Evolutionary conservation across 2,329 filamentous ascomycete genomes (phyloP).

Genomic region (Beauveria medogensis): DNA sequence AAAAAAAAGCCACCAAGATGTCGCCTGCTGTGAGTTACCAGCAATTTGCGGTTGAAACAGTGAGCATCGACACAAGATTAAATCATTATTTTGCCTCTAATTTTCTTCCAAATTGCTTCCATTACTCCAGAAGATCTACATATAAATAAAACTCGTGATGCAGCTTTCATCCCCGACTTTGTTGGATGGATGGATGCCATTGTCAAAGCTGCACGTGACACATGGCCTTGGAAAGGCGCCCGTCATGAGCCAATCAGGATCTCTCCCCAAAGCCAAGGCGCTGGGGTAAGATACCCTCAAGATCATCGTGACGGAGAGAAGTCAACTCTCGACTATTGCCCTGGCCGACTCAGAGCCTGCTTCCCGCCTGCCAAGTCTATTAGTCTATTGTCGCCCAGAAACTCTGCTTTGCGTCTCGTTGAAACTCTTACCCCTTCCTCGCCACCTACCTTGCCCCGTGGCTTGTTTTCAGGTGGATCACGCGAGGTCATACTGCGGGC

Average conservation of each 20-base stretch:
- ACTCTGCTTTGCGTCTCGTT: background rate
- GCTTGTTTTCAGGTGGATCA: conserved; percentile 6
- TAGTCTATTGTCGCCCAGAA: background rate
- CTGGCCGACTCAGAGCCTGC: background rate
- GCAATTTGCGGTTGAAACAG: too few species aligned
- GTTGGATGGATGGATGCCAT: too few species aligned
- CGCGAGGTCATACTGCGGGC: background rate
- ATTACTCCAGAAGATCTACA: too few species aligned
- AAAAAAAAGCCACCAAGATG: too few species aligned
- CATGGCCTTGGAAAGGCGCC: background rate
- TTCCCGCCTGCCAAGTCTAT: background rate
- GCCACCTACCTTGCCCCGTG: background rate
- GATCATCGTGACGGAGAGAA: background rate
- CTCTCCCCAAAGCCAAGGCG: background rate
- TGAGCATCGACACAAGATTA: too few species aligned
- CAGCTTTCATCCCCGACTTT: background rate
- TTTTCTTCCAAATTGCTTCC: too few species aligned
- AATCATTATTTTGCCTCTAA: too few species aligned
- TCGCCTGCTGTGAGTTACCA: too few species aligned
- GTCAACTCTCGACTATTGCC: background rate
- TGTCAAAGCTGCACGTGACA: background rate
- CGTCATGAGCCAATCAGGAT: conserved; percentile 2
- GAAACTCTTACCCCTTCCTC: background rate
- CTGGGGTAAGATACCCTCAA: background rate
- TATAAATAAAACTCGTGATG: background rate